phyloP scores from a whole-genome alignment of 495 filamentous ascomycete genomes.

The Aspergillus sclerotioniger region DNA sequence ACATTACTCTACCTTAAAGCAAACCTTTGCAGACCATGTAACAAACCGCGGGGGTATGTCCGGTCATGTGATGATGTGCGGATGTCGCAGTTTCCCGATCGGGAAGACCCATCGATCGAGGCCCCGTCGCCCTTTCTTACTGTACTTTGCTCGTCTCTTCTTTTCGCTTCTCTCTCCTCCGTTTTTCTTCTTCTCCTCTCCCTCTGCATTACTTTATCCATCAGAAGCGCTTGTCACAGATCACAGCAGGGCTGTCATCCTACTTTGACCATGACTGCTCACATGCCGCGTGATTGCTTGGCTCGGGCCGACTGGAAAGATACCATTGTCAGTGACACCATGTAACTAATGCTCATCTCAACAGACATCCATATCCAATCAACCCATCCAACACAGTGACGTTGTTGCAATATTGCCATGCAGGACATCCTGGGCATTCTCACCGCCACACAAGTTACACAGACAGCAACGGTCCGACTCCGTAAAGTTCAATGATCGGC shows the following conservation, averaged over 20 bases:
- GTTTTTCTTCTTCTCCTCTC: not conserved
- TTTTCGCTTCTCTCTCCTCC: not conserved
- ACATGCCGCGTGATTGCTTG: not conserved
- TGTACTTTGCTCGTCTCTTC: not conserved
- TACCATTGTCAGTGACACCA: not conserved
- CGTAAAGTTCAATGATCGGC: not conserved
- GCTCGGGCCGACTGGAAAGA: not conserved
- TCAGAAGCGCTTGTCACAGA: not conserved
- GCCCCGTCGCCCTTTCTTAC: not conserved
- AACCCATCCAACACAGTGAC: too few species aligned
- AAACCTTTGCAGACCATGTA: too few species aligned
- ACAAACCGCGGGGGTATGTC: too few species aligned
- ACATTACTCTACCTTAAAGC: too few species aligned
- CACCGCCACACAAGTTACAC: not conserved
- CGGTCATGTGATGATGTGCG: too few species aligned
- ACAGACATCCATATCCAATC: too few species aligned
- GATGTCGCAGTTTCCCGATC: too few species aligned
- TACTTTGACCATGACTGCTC: not conserved
- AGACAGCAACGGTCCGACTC: not conserved
- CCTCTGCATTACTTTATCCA: not conserved
- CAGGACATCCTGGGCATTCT: too few species aligned
- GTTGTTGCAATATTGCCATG: not conserved
- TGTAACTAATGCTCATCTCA: too few species aligned
- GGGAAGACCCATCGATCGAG: not conserved
- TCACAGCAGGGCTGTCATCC: not conserved